Percentiles rank a stretch among this genome's conserved stretches.
These are phyloP conservation scores for Fusarium nanum DNA, from an alignment of 2,329 filamentous ascomycete genomes.

Conservation along the genomic window DNA sequence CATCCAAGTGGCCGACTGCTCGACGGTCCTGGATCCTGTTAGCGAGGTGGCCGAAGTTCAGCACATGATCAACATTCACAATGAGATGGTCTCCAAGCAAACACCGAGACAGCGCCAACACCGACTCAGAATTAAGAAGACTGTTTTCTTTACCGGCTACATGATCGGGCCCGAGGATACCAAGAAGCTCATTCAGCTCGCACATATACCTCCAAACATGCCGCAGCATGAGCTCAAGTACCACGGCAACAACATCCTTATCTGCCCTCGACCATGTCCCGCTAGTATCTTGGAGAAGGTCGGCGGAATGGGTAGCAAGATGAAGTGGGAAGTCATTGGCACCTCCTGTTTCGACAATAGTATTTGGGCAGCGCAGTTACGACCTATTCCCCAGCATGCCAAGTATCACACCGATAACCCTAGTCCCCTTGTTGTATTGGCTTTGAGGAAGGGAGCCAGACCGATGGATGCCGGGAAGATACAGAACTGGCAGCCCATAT, in stretches of 20 bases:
- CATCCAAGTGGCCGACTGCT: conserved; percentile 83
- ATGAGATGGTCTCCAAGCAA: conserved; percentile 60
- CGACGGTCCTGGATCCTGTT: conserved; percentile 79
- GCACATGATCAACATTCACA: conserved; percentile 89
- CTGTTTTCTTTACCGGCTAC: conserved; percentile 92
- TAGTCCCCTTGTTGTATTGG: conserved; percentile 83
- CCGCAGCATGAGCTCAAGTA: conserved; percentile 79
- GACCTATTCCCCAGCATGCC: conserved; percentile 75
- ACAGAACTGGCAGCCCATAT: conserved; percentile 82
- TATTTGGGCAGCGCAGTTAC: conserved; percentile 87
- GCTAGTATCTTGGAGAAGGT: conserved; percentile 81
- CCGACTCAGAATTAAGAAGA: conserved; percentile 81
- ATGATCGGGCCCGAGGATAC: conserved; percentile 80
- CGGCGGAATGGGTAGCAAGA: conserved; percentile 85
- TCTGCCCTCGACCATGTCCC: conserved; percentile 81
- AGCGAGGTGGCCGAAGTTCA: conserved; percentile 86
- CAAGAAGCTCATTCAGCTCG: conserved; percentile 77
- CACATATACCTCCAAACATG: conserved; percentile 69
- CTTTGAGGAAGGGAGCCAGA: conserved; percentile 78
- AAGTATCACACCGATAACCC: conserved; percentile 83
- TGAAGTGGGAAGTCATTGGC: conserved; percentile 85
- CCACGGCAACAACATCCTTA: conserved; percentile 91
- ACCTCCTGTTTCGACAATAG: conserved; percentile 80
- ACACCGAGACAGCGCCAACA: conserved; percentile 53
- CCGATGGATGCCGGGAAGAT: conserved; percentile 86